Base-by-base conservation (phyloP, 1,284 basidiomycete species). In the Volvariella volvacea region DNA sequence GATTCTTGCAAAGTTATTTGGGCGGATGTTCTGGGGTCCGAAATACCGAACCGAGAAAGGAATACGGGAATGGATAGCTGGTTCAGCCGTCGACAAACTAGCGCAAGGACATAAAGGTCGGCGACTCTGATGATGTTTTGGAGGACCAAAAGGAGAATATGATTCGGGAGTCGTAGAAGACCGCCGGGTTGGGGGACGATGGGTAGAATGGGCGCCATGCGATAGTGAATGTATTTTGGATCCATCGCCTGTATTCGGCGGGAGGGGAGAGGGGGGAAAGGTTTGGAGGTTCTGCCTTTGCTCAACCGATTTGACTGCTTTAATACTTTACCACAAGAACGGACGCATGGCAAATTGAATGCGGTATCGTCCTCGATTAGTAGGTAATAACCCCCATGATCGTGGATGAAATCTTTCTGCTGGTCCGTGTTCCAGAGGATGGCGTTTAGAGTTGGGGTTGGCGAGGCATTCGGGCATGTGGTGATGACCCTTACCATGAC, bases 131-230 rank as follows among this genome's bases (percentile, higher is more conserved):
- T n/a, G 15, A 36, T 20, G n/a, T 36, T 36, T 7, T 36, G 34
- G 34, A 36, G 34, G 4, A 36, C 15, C 34, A 36, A 6, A 36
- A 15, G 34, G 8, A 36, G 19, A n/a, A 36, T 20, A 20, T 36
- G 14, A 8, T 36, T n/a, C n/a, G 34, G 34, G n/a, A 36, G 34
- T 15, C 19, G 14, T 8, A 36, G 34, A 20, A 36, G 34, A 8
- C 19, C n/a, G n/a, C 34, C 34, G n/a, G 34, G 34, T 15, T 36
- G 34, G 34, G 34, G 34, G 15, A 36, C n/a, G 19, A 36, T 36
- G 14, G 34, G 34, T 6, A 28, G 25, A 36, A 36, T 36, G 34
- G 19, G 34, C 7, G 34, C 6, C 34, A 36, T 36, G 14, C n/a
- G 34, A n/a, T 6, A 36, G 19, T 36, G 19, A 6, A n/a, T 16